These are phyloP conservation scores for Xylaria sp. DNA, from an alignment of 2,329 filamentous ascomycete genomes.

Conservation along the genomic window DNA sequence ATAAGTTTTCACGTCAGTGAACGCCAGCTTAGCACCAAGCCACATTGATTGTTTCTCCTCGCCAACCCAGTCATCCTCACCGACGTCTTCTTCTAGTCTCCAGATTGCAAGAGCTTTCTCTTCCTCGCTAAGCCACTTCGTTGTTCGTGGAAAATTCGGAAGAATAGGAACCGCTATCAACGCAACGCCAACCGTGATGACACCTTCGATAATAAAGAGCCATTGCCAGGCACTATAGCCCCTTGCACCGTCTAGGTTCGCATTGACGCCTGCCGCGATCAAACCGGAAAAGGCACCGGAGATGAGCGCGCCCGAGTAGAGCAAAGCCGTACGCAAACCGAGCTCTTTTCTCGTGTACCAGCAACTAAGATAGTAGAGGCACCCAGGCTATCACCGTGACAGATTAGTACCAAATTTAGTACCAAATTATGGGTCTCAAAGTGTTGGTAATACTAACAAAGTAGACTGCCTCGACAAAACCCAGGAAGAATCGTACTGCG, in stretches of 20 bases:
- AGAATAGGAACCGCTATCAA: constrained; percentile 67
- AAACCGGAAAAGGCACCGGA: constrained; percentile 77
- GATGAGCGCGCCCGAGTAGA: constrained; percentile 75
- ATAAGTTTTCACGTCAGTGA: constrained; percentile 69
- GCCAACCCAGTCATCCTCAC: constrained; percentile 70
- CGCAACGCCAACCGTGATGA: constrained; percentile 71
- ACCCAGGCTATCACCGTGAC: constrained; percentile 58
- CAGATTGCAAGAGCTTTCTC: constrained; percentile 67
- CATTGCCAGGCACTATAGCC: constrained; percentile 72
- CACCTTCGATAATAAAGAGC: constrained; percentile 76
- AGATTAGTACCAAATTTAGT: constrained; percentile 24
- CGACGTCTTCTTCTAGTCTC: constrained; percentile 72
- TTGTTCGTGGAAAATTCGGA: constrained; percentile 73
- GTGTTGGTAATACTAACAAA: constrained; percentile 50
- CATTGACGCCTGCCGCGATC: constrained; percentile 71
- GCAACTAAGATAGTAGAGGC: constrained; percentile 69
- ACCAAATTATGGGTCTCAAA: background rate
- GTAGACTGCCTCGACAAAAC: constrained; percentile 57
- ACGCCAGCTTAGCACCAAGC: constrained; percentile 64
- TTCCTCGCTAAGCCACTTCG: constrained; percentile 65
- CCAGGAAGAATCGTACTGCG: constrained; percentile 56
- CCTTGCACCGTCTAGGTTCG: constrained; percentile 67
- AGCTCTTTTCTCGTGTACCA: constrained; percentile 79
- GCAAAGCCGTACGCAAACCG: constrained; percentile 70
- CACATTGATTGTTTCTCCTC: constrained; percentile 66